A percentile compares a stretch with the other conserved stretches of the same genome.
phyloP scores from a whole-genome alignment of 371 early-diverging fungal genomes.

The Mucor velutinosus region DNA sequence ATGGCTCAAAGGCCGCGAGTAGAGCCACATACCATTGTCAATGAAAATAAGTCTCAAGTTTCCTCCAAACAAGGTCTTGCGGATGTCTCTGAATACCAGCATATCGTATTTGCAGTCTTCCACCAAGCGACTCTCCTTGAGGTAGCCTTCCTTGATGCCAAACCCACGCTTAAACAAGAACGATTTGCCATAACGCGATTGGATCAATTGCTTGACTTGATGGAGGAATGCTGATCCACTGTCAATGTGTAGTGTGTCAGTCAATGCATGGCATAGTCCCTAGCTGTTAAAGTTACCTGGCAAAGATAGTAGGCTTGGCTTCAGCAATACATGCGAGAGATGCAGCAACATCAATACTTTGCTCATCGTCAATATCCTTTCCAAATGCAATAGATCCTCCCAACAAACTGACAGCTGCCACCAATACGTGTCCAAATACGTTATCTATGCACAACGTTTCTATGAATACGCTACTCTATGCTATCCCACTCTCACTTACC shows the following conservation, averaged over 20 bases:
- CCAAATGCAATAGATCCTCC: conserved; percentile 82
- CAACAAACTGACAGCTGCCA: conserved; percentile 33
- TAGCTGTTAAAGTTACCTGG: conserved; percentile 31
- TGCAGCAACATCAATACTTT: conserved; percentile 30
- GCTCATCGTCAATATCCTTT: conserved; percentile 56
- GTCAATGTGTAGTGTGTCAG: neutral
- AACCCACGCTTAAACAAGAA: conserved; percentile 52
- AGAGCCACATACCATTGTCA: conserved; percentile 38
- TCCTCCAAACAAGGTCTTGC: conserved; percentile 83
- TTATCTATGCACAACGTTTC: conserved; percentile 25
- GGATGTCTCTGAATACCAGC: conserved; percentile 52
- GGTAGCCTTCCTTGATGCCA: conserved; percentile 32
- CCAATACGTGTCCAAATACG: conserved; percentile 37
- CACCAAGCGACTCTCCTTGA: conserved; percentile 46
- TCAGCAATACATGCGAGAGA: conserved; percentile 32
- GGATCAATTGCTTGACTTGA: conserved; percentile 37
- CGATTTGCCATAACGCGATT: conserved; percentile 44
- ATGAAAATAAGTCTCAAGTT: conserved; percentile 62
- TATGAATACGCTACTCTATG: neutral
- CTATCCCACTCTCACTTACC: conserved; percentile 25
- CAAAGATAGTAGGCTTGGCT: conserved; percentile 83
- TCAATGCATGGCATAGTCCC: neutral
- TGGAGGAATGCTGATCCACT: conserved; percentile 27
- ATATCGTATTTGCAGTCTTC: conserved; percentile 52
- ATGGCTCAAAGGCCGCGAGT: neutral